Conservation (phyloP, 192 early-diverging fungal genomes). For the Haplosporangium gracile region DNA sequence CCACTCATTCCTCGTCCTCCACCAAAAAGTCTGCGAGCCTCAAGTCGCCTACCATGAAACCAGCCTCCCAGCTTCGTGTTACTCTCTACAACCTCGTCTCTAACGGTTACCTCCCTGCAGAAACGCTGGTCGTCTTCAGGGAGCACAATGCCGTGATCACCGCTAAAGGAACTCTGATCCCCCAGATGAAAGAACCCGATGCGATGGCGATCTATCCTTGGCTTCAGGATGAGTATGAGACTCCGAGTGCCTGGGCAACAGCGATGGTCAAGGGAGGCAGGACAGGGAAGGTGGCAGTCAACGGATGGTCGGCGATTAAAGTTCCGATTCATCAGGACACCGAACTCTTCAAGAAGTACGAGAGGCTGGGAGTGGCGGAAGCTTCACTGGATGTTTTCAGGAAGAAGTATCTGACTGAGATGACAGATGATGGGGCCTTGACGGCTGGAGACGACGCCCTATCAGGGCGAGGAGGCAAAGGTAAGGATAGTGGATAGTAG, state of each 20-base stretch:
- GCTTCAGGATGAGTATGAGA: conserved; percentile 65
- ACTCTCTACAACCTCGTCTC: conserved; percentile 49
- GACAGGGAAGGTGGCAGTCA: conserved; percentile 66
- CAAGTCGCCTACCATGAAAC: conserved; percentile 24
- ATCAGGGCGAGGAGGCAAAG: conserved; percentile 5
- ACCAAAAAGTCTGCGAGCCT: conserved; percentile 7
- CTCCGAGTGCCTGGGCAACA: conserved; percentile 75
- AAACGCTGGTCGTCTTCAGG: conserved; percentile 43
- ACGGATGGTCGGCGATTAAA: conserved; percentile 76
- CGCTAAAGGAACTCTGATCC: conserved; percentile 46
- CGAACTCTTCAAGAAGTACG: conserved; percentile 30
- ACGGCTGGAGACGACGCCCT: neutral
- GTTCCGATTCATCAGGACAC: conserved; percentile 50
- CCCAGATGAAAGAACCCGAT: conserved; percentile 29
- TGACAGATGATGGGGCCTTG: conserved; percentile 24
- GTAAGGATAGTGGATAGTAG: neutral
- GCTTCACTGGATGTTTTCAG: conserved; percentile 52
- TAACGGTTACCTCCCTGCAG: conserved; percentile 43
- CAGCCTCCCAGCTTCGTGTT: conserved; percentile 37
- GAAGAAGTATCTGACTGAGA: conserved; percentile 48
- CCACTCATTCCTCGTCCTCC: neutral
- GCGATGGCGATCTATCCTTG: conserved; percentile 19
- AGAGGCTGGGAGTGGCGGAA: conserved; percentile 38
- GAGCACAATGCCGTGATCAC: conserved; percentile 54
- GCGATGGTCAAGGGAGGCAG: conserved; percentile 67